Conservation (phyloP, 2,329 filamentous ascomycete genomes). For the Polytolypa hystricis region DNA sequence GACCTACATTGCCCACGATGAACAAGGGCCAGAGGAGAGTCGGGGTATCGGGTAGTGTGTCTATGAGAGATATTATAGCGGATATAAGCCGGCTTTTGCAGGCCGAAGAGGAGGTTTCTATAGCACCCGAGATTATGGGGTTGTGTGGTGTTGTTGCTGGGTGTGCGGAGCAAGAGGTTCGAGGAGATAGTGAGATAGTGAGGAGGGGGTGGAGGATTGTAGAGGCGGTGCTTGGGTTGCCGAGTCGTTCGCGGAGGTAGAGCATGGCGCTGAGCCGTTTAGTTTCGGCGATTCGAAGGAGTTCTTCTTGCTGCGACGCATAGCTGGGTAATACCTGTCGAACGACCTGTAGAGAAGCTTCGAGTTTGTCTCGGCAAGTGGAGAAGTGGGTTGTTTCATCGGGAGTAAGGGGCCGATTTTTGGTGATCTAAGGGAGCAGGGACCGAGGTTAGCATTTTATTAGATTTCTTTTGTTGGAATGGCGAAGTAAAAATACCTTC, state of each 20-base stretch:
- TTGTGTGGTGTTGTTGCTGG: background rate
- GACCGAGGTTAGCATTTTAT: too few relatives aligned
- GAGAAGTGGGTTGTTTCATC: slow-evolving; percentile 6
- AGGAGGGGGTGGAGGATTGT: background rate
- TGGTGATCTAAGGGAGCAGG: slow-evolving; percentile 7
- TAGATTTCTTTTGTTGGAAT: background rate
- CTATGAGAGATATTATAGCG: slow-evolving; percentile 14
- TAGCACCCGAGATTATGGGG: background rate
- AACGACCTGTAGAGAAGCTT: slow-evolving; percentile 5
- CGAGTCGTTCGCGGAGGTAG: slow-evolving; percentile 17
- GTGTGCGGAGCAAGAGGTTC: background rate
- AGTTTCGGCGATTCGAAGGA: slow-evolving; percentile 18
- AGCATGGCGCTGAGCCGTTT: slow-evolving; percentile 21
- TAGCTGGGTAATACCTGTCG: slow-evolving; percentile 13
- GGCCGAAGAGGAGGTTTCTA: slow-evolving; percentile 4
- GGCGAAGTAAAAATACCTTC: slow-evolving; percentile 6
- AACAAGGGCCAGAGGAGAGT: slow-evolving; percentile 18
- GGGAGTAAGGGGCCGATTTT: slow-evolving; percentile 4
- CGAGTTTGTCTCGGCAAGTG: slow-evolving; percentile 4
- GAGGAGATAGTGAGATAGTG: background rate
- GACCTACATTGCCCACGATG: slow-evolving; percentile 16
- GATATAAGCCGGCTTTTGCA: slow-evolving; percentile 11
- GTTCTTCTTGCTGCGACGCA: slow-evolving; percentile 12
- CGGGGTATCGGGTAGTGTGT: slow-evolving; percentile 13
- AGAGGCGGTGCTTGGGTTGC: slow-evolving; percentile 10